A percentile compares a stretch with the other conserved stretches of the same genome.
Evolutionary conservation across 139 green algal species (phyloP).

Genomic region (Coelastrella sp.): DNA sequence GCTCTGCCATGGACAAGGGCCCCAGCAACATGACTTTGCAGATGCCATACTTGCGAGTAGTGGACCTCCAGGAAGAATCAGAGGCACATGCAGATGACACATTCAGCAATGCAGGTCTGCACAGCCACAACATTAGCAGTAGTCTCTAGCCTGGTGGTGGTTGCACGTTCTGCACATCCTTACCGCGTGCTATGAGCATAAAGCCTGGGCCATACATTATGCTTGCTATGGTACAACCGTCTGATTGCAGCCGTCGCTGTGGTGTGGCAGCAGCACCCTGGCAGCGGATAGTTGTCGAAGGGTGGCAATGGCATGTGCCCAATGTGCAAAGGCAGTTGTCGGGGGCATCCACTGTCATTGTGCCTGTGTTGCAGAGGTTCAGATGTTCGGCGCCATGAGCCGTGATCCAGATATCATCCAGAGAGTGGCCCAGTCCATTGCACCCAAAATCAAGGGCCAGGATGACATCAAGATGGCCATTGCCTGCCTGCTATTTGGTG

Average conservation of each 20-base stretch:
- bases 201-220: too few relatives aligned
- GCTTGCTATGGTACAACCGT: too few relatives aligned
- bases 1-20: constrained; percentile 70
- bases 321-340: too few relatives aligned
- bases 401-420: constrained; percentile 67
- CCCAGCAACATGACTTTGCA: constrained; percentile 75
- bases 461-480: constrained; percentile 97
- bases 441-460: constrained; percentile 96
- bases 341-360: background rate
- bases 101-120: constrained; percentile 71
- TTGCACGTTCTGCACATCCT: background rate
- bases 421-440: constrained; percentile 85
- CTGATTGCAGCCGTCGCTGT: too few relatives aligned
- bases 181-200: too few relatives aligned
- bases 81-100: constrained; percentile 79
- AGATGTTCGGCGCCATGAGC: constrained; percentile 74
- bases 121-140: background rate
- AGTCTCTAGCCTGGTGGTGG: background rate
- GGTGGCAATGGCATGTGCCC: too few relatives aligned
- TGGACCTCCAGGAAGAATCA: constrained; percentile 90
- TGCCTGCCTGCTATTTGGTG: constrained; percentile 97
- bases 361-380: constrained; percentile 70
- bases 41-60: constrained; percentile 96
- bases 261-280: too few relatives aligned
- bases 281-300: too few relatives aligned